Evolutionary conservation across 345 rosid genomes (phyloP).

Genomic region (Lepidium sativum): DNA sequence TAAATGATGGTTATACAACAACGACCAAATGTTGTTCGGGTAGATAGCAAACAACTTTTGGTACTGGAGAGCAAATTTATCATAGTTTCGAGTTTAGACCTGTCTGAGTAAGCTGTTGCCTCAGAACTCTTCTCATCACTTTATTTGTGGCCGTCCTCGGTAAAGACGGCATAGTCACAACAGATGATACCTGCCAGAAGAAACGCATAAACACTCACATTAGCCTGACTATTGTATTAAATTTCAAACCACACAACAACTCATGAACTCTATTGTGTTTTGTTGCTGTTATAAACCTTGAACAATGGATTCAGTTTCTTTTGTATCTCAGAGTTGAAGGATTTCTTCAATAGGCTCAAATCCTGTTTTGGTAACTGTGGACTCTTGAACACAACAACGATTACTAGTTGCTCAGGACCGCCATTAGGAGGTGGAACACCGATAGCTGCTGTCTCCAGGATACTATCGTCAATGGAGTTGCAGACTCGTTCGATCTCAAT

Average conservation of each 20-base stretch:
- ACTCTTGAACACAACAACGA: conserved; percentile 67
- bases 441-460: conserved; percentile 91
- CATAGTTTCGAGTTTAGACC: conserved; percentile 55
- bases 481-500: conserved; percentile 86
- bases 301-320: conserved; percentile 86
- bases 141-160: conserved; percentile 92
- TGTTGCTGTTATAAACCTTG: conserved; percentile 42
- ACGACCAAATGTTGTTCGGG: not conserved
- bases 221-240: not conserved
- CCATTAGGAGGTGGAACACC: conserved; percentile 89
- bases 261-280: not conserved
- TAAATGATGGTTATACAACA: not conserved
- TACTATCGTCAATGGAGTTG: conserved; percentile 47
- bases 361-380: conserved; percentile 24
- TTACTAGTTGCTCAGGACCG: conserved; percentile 78
- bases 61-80: not conserved
- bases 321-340: conserved; percentile 78
- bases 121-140: conserved; percentile 89
- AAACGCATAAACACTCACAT: not conserved
- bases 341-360: conserved; percentile 44
- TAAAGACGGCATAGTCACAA: conserved; percentile 47
- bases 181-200: conserved; percentile 50
- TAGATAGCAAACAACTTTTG: not conserved
- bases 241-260: not conserved
- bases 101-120: conserved; percentile 48